Evolutionary conservation across 2,329 filamentous ascomycete genomes (phyloP).

Genomic region (Curvularia eragrostidis): DNA sequence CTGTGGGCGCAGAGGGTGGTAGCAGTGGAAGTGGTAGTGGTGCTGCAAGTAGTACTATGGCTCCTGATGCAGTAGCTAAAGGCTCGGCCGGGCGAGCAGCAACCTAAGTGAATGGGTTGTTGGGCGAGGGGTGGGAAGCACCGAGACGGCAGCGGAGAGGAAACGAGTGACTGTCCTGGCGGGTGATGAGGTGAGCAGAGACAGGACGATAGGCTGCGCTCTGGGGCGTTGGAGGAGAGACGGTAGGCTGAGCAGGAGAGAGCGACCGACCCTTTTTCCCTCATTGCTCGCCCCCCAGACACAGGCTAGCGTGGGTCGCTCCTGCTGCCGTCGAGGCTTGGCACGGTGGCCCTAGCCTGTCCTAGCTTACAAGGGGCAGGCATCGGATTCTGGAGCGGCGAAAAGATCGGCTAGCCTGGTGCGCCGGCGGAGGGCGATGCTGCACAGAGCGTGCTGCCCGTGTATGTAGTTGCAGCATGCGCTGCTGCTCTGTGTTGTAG

Average conservation of each 20-base stretch:
- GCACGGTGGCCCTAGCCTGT: constrained; percentile 8
- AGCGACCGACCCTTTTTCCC: constrained; percentile 23
- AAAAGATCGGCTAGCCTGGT: constrained; percentile 16
- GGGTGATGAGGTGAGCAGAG: constrained; percentile 11
- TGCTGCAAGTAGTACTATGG: not conserved
- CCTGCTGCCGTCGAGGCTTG: constrained; percentile 13
- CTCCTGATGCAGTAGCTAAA: not conserved
- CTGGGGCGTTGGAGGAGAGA: constrained; percentile 23
- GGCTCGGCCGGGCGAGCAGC: constrained; percentile 23
- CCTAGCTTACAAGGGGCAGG: constrained; percentile 16
- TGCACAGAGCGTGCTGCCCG: constrained; percentile 1
- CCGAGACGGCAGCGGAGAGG: constrained; percentile 24
- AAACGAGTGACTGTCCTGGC: constrained; percentile 42
- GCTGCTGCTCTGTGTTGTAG: not conserved
- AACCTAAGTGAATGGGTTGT: constrained; percentile 1
- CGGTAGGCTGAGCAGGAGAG: constrained; percentile 20
- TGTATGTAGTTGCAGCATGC: no score
- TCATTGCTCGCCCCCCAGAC: constrained; percentile 18
- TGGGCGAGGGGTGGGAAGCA: constrained; percentile 10
- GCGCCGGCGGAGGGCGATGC: constrained; percentile 8
- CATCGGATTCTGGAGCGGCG: constrained; percentile 17
- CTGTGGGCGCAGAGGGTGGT: not conserved
- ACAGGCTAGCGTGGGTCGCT: constrained; percentile 18
- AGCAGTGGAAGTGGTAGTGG: not conserved
- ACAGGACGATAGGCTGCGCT: constrained; percentile 18